Evolutionary conservation across 192 early-diverging fungal genomes (phyloP).

Genomic region (Coemansia sp.): DNA sequence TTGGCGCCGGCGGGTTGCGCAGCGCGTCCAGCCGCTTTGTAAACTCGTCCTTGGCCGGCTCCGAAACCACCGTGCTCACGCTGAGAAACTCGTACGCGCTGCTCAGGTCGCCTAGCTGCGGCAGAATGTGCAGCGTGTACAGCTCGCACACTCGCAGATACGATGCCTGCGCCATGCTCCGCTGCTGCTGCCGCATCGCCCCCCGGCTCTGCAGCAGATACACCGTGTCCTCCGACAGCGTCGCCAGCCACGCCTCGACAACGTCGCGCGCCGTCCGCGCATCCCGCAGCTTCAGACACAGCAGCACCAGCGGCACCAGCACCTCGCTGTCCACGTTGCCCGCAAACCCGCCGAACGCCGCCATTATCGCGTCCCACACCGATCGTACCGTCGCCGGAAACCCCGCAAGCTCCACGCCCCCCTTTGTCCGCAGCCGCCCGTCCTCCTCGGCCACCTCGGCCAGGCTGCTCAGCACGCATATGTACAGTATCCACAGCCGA

Average conservation of each 20-base stretch:
- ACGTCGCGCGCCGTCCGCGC: constrained; percentile 38
- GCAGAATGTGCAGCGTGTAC: constrained; percentile 45
- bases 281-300: constrained; percentile 50
- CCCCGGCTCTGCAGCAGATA: constrained; percentile 20
- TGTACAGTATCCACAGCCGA: constrained; percentile 49
- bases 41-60: constrained; percentile 18
- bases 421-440: constrained; percentile 20
- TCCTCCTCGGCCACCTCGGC: constrained; percentile 35
- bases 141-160: constrained; percentile 49
- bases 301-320: constrained; percentile 41
- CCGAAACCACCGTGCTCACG: constrained; percentile 13
- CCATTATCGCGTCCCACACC: constrained; percentile 38
- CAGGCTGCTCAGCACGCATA: constrained; percentile 48
- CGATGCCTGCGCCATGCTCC: constrained; percentile 39
- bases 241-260: constrained; percentile 50
- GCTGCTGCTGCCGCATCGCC: constrained; percentile 16
- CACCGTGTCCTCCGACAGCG: constrained; percentile 36
- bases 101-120: constrained; percentile 35
- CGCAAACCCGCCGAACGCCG: constrained; percentile 36
- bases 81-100: constrained; percentile 35
- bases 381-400: constrained; percentile 29
- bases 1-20: constrained; percentile 18
- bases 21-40: constrained; percentile 32
- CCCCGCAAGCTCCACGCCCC: neutral
- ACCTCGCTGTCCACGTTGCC: constrained; percentile 50